Percentiles rank a stretch among this genome's conserved stretches.
phyloP scores from a whole-genome alignment of 352 stramenopile genomes.

The Phytophthora pini region DNA sequence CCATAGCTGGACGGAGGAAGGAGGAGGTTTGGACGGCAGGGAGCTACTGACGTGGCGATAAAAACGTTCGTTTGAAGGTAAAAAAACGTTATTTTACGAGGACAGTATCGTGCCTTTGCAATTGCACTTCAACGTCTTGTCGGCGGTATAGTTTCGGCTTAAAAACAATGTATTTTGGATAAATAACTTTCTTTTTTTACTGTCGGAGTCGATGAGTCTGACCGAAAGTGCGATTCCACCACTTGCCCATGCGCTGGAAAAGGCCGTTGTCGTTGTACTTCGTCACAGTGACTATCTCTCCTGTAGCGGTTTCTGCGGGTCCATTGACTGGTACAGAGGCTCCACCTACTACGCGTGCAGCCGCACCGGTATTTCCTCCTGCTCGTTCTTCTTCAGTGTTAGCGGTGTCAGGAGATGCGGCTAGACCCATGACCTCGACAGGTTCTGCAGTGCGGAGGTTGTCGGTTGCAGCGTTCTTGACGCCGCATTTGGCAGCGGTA shows the following conservation, averaged over 20 bases:
- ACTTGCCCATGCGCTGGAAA: constrained; percentile 12
- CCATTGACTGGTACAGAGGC: constrained; percentile 6
- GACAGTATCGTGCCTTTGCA: no score
- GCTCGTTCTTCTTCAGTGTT: constrained; percentile 12
- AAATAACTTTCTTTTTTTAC: not conserved
- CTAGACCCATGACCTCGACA: not conserved
- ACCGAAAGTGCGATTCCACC: constrained; percentile 10
- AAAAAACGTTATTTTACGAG: no score
- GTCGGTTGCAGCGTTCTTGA: constrained; percentile 3
- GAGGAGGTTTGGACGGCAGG: not conserved
- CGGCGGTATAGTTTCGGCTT: not conserved
- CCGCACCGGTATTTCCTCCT: not conserved
- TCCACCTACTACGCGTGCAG: not conserved
- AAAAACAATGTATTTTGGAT: not conserved
- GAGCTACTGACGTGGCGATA: not conserved
- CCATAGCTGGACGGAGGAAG: constrained; percentile 2
- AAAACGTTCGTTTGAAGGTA: no score
- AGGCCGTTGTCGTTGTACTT: constrained; percentile 15
- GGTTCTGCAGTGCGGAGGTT: not conserved
- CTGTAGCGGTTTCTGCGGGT: not conserved
- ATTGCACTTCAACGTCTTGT: not conserved
- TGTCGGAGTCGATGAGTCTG: constrained; percentile 10
- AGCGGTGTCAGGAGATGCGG: not conserved
- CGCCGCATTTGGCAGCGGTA: constrained; percentile 9
- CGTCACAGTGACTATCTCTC: constrained; percentile 10